Base-by-base conservation (phyloP, 73 alveolate species). In the Tetrahymena borealis region DNA sequence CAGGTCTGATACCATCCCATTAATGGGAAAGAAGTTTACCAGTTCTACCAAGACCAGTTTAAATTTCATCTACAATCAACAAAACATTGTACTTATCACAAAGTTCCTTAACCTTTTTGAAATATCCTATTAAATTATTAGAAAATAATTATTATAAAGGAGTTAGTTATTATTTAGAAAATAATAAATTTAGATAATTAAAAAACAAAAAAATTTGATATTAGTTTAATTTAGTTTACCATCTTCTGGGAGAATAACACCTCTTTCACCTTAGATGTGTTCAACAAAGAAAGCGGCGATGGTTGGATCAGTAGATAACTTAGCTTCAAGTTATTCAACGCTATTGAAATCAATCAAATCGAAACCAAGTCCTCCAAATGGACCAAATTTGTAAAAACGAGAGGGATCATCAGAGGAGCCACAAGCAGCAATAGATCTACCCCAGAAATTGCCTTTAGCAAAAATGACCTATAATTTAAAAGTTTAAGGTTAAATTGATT, bases 261-360 rank as follows among this genome's bases (percentile, higher is more conserved):
- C 99, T 9, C 97, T 99, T 91, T 98, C 99, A 7, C 99, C 99
- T 95, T 98, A 96, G 93, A 98, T 98, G n/a, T 99, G 99, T 93
- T 98, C 99, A 32, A 96, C 91, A 95, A 97, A 91, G 78, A 95
- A 36, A 20, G 98, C 99, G 38, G 96, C 96, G 38, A 95, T 90
- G 95, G 95, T 96, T 12, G 97, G 96, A 92, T 95, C 91, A 33
- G 37, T 18, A 39, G 93, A 42, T 39, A 96, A 91, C 32, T 78
- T 16, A 20, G 35, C 79, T 91, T 96, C 97, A 0, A 98, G 95
- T 10, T 98, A 99, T 13, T 60, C 97, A 9, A 97, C 94, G 78
- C 98, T 97, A 92, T 97, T 95, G 95, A 94, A 98, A 15, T 95
- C 96, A 11, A 98, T 97, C 11, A 95, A 91, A 33, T 91, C 96